Evolutionary conservation across 176 grass and related monocot genomes (phyloP), one percentile per base, ranked within the genome.

Genomic region (Alopecurus myosuroides): DNA sequence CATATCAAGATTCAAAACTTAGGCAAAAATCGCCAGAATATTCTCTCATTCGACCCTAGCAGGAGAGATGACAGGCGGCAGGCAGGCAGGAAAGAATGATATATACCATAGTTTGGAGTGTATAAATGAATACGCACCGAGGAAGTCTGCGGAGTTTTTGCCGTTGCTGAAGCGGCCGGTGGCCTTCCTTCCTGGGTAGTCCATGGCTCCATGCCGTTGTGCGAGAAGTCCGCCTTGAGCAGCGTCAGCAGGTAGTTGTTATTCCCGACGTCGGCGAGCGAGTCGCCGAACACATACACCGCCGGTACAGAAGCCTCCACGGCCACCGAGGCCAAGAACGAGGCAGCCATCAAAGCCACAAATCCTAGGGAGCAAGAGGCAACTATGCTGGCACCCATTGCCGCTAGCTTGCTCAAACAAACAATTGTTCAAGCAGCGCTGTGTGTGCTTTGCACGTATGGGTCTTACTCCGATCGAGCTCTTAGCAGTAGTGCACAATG

Each of bases 121-220:
- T n/a, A n/a, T n/a, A 15, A 7, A 44, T 26, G 60, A 14, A 28
- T 2, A 79, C 76, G 42, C 81, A 89, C 95, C 92, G 25, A 98
- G 84, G 82, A 93, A 98, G 62, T 98, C 92, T 4, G 91, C 87
- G 15, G 84, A 90, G 84, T 98, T 98, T 44, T 88, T 91, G 90
- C 92, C 95, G 53, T 98, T 98, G 90, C 95, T 91, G 90, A 98
- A 98, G 1, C 95, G 67, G 1, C 95, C 92, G 53, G 95, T 98
- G 60, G 95, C 82, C 80, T 86, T 93, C 11, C n/a, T 4, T 6
- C 92, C 90, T 0, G 90, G 87, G 84, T 88, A 98, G 71, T 98
- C 95, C 40, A n/a, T n/a, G n/a, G n/a, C n/a, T n/a, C n/a, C n/a
- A 98, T 82, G 77, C 95, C 95, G 78, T 98, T 95, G 76, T 98